A percentile compares a stretch with the other conserved stretches of the same genome.
phyloP scores from a whole-genome alignment of 2,329 filamentous ascomycete species.

The Beauveria asiatica region DNA sequence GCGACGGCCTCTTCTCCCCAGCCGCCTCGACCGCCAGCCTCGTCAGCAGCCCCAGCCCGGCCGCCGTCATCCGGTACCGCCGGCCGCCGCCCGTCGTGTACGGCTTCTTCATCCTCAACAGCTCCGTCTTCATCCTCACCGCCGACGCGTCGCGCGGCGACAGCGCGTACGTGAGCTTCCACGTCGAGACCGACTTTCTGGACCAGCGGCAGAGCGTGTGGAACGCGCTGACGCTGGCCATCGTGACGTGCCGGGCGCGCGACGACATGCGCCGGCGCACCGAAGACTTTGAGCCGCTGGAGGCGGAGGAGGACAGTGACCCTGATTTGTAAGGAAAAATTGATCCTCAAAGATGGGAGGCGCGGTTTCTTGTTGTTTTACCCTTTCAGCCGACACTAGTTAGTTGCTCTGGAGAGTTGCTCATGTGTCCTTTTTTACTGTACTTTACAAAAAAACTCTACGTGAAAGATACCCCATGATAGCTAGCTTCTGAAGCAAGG shows the following conservation, averaged over 20 bases:
- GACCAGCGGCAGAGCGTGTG: constrained; percentile 33
- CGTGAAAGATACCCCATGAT: not conserved
- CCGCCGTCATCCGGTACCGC: constrained; percentile 15
- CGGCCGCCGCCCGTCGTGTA: constrained; percentile 33
- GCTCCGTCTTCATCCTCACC: constrained; percentile 31
- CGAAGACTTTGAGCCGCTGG: constrained; percentile 27
- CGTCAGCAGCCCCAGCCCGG: not conserved
- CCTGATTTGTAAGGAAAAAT: constrained; percentile 24
- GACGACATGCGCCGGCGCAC: constrained; percentile 28
- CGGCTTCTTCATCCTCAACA: constrained; percentile 34
- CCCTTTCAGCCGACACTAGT: not conserved
- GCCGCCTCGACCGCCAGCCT: constrained; percentile 6
- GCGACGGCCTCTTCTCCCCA: not conserved
- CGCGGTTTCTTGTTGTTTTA: not conserved
- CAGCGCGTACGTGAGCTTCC: constrained; percentile 31
- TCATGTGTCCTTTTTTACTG: not conserved
- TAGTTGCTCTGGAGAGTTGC: not conserved
- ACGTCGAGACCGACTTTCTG: constrained; percentile 32
- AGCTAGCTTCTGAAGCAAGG: not conserved
- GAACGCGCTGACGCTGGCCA: constrained; percentile 35
- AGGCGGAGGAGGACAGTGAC: constrained; percentile 26
- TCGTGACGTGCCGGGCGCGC: constrained; percentile 31
- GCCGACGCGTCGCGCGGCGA: constrained; percentile 29
- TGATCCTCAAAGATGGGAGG: too few species aligned
- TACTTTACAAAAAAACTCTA: not conserved